phyloP scores from a whole-genome alignment of 495 filamentous ascomycete species.

The Podospora pseudoanserina region DNA sequence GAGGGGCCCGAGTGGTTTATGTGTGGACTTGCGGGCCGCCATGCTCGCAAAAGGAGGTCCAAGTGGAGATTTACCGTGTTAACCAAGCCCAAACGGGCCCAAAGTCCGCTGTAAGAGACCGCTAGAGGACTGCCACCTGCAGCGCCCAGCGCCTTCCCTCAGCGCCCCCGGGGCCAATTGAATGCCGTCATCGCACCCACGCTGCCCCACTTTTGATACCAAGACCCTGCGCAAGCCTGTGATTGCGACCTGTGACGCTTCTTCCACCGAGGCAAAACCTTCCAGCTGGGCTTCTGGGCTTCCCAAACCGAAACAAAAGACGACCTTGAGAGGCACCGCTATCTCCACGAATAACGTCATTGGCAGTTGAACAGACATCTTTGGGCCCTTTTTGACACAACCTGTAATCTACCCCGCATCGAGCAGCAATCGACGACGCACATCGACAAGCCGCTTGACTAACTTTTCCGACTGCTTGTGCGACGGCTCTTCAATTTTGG shows the following conservation, averaged over 20 bases:
- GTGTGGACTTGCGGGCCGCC: conserved; percentile 1
- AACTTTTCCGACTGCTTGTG: not conserved
- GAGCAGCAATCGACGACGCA: not conserved
- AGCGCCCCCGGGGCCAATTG: conserved; percentile 2
- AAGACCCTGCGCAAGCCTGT: not conserved
- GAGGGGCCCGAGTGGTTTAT: conserved; percentile 3
- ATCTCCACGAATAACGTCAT: not conserved
- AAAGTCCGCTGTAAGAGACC: not conserved
- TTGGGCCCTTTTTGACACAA: not conserved
- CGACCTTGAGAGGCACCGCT: not conserved
- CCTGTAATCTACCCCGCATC: not conserved
- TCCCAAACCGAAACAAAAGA: not conserved
- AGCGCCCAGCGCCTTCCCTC: not conserved
- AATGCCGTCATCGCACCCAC: conserved; percentile 6
- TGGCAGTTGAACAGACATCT: not conserved
- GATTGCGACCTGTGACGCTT: not conserved
- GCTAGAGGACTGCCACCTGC: not conserved
- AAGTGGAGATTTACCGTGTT: conserved; percentile 1
- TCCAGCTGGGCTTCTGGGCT: not conserved
- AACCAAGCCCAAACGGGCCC: conserved; percentile 4
- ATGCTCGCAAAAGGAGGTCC: not conserved
- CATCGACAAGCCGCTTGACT: not conserved
- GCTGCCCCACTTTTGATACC: conserved; percentile 9
- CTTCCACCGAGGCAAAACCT: conserved; percentile 5
- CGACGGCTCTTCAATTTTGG: not conserved